phyloP scores from a whole-genome alignment of 164 flowering plant species.

The Chloranthus sessilifolius region DNA sequence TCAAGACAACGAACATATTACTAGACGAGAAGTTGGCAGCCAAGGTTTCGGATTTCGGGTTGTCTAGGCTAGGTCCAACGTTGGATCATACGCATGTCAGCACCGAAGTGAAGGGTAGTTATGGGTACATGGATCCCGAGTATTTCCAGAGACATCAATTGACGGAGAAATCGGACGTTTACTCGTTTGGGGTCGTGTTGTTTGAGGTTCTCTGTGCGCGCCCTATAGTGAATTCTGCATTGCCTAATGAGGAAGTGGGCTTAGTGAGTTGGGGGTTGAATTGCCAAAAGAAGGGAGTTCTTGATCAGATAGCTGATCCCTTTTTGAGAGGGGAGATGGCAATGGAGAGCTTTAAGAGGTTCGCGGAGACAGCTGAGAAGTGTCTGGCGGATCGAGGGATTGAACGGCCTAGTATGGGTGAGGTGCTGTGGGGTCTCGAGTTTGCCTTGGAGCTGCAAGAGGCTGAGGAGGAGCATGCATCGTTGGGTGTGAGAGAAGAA shows the following conservation, averaged over 20 bases:
- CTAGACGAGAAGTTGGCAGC: constrained; percentile 3
- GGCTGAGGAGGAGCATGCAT: no score
- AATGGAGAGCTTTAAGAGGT: neutral
- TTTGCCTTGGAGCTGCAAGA: neutral
- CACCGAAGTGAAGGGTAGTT: constrained; percentile 6
- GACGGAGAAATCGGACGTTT: constrained; percentile 6
- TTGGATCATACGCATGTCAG: constrained; percentile 7
- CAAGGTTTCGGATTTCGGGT: constrained; percentile 4
- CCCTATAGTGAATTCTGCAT: constrained; percentile 33
- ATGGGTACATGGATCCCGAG: constrained; percentile 5
- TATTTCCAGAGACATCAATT: constrained; percentile 5
- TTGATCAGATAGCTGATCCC: neutral
- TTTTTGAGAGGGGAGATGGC: neutral
- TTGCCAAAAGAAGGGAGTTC: neutral
- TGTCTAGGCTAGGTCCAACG: neutral
- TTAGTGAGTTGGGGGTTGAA: no score
- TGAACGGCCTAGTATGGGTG: neutral
- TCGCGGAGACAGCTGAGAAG: constrained; percentile 1
- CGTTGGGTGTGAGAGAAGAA: no score
- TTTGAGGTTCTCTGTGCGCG: constrained; percentile 41
- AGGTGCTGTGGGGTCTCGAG: constrained; percentile 6
- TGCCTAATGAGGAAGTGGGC: constrained; percentile 46
- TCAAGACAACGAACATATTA: constrained; percentile 4
- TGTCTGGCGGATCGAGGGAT: neutral
- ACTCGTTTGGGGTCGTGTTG: constrained; percentile 6